Evolutionary conservation across 768 basidiomycete genomes (phyloP).

Genomic region (Xerocomus brunneocitrinus): DNA sequence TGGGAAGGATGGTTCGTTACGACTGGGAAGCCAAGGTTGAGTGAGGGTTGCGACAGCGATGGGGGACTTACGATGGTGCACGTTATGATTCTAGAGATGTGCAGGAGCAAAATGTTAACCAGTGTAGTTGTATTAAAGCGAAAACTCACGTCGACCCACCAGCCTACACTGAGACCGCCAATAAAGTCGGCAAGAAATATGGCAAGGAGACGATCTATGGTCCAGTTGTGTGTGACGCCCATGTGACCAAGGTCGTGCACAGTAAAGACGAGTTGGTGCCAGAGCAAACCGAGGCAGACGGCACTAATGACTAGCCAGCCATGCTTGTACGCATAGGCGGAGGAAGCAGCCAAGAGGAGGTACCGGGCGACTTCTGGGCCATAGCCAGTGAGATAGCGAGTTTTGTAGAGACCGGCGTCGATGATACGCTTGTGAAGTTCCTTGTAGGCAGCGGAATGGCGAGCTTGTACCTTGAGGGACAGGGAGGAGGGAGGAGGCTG

Average conservation of each 20-base stretch:
- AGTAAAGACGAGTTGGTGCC: constrained; percentile 92
- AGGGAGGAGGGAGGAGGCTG: constrained; percentile 50
- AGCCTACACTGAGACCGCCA: constrained; percentile 91
- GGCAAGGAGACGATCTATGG: constrained; percentile 70
- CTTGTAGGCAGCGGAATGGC: constrained; percentile 76
- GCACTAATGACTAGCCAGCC: constrained; percentile 73
- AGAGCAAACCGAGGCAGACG: constrained; percentile 77
- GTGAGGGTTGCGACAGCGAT: not conserved
- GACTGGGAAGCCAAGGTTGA: constrained; percentile 43
- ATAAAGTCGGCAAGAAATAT: constrained; percentile 80
- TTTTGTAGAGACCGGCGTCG: constrained; percentile 80
- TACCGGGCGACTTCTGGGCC: constrained; percentile 87
- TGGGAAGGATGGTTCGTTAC: constrained; percentile 98
- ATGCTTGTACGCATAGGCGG: constrained; percentile 57
- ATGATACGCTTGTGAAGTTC: constrained; percentile 69
- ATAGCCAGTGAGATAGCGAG: constrained; percentile 81
- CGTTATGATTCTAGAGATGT: constrained; percentile 74
- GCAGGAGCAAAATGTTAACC: constrained; percentile 2
- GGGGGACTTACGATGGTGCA: constrained; percentile 79
- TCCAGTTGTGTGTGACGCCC: constrained; percentile 88
- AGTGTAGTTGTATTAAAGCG: not conserved
- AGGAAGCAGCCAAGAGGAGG: constrained; percentile 51
- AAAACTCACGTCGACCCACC: constrained; percentile 94
- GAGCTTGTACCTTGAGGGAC: constrained; percentile 53
- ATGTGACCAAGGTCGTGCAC: constrained; percentile 95